phyloP scores from a whole-genome alignment of 768 basidiomycete genomes.

The Agaricus subrufescens region DNA sequence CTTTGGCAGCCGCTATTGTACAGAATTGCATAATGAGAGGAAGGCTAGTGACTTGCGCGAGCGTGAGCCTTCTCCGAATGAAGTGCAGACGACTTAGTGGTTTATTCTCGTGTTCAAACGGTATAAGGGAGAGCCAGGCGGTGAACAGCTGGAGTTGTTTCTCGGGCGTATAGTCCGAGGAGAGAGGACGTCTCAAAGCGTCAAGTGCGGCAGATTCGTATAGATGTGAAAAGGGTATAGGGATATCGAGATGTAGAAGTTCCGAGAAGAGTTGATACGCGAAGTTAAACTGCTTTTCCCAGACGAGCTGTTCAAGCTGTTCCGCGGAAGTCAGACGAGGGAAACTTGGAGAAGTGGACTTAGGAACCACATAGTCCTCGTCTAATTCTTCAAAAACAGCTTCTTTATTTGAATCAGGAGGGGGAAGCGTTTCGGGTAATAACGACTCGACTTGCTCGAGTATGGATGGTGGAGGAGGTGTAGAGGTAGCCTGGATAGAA shows the following conservation, averaged over 20 bases:
- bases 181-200: slow-evolving; percentile 12
- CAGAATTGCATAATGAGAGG: slow-evolving; percentile 24
- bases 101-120: slow-evolving; percentile 11
- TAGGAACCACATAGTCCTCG: slow-evolving; percentile 18
- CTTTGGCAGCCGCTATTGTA: slow-evolving; percentile 33
- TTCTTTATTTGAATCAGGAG: slow-evolving; percentile 16
- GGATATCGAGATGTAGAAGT: slow-evolving; percentile 21
- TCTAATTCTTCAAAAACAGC: slow-evolving; percentile 29
- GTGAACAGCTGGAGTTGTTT: slow-evolving; percentile 16
- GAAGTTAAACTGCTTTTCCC: slow-evolving; percentile 18
- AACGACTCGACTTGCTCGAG: slow-evolving; percentile 22
- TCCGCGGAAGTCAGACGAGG: slow-evolving; percentile 10
- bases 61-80: slow-evolving; percentile 21
- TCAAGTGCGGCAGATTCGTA: slow-evolving; percentile 25
- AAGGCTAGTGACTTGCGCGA: slow-evolving; percentile 19
- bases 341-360: slow-evolving; percentile 7
- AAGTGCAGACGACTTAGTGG: slow-evolving; percentile 13
- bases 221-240: slow-evolving; percentile 23
- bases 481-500: slow-evolving; percentile 10
- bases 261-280: slow-evolving; percentile 28
- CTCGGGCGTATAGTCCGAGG: slow-evolving; percentile 1
- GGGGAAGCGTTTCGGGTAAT: slow-evolving; percentile 26
- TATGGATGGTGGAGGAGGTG: slow-evolving; percentile 15
- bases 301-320: slow-evolving; percentile 19
- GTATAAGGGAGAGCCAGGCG: slow-evolving; percentile 31